Percentiles rank a stretch among this genome's conserved stretches.
phyloP scores from a whole-genome alignment of 495 filamentous ascomycete species.

The Daldinia decipiens region DNA sequence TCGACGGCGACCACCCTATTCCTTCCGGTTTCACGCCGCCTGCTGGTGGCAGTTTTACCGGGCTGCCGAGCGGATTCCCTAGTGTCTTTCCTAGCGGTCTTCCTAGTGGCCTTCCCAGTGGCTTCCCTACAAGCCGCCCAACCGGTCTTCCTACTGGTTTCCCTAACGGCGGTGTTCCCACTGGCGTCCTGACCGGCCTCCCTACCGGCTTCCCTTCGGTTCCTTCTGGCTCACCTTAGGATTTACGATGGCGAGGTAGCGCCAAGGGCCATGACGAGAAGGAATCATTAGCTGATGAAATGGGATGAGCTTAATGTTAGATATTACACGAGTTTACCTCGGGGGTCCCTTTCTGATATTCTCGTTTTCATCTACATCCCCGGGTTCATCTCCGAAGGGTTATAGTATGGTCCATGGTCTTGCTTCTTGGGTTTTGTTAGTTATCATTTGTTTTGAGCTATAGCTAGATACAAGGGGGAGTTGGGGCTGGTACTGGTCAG shows the following conservation, averaged over 20 bases:
- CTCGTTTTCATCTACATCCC: background rate
- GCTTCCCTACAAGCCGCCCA: background rate
- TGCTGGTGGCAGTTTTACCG: constrained; percentile 1
- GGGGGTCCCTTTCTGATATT: background rate
- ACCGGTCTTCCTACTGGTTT: background rate
- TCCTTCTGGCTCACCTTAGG: too few relatives aligned
- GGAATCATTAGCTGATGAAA: background rate
- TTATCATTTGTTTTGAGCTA: background rate
- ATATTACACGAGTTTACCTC: background rate
- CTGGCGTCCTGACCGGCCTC: background rate
- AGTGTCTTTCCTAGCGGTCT: background rate
- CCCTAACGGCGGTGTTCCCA: background rate
- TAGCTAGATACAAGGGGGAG: too few relatives aligned
- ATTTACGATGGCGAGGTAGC: too few relatives aligned
- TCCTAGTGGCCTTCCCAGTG: background rate
- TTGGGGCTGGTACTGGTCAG: background rate
- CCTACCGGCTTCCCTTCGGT: background rate
- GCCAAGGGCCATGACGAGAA: background rate
- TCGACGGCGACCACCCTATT: background rate
- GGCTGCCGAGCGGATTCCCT: background rate
- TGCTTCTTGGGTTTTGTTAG: background rate
- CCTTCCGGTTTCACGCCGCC: background rate
- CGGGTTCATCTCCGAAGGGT: background rate
- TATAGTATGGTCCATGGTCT: background rate
- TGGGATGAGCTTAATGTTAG: background rate